Conservation (phyloP, 2,329 filamentous ascomycete genomes). For the Pestalotiopsis sp. region DNA sequence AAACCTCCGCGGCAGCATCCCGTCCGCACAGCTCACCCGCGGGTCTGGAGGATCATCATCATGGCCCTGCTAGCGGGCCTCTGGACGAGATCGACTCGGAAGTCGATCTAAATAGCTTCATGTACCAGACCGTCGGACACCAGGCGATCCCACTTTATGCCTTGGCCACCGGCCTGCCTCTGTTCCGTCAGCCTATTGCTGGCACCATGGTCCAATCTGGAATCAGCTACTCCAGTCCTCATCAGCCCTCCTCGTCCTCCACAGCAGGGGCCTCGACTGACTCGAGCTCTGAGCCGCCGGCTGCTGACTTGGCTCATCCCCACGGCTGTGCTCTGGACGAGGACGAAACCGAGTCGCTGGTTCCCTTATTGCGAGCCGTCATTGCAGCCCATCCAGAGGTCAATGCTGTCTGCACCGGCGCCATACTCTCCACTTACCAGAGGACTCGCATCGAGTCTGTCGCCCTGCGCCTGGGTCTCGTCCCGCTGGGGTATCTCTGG, state of each 20-base stretch:
- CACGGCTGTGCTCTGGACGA: conserved; percentile 19
- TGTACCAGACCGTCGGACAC: conserved; percentile 98
- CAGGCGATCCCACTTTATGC: conserved; percentile 84
- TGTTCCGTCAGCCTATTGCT: conserved; percentile 78
- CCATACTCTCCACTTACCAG: conserved; percentile 94
- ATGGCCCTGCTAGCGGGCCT: conserved; percentile 31
- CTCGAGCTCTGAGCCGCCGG: background rate
- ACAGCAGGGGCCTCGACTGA: background rate
- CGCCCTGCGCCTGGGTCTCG: conserved; percentile 79
- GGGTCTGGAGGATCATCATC: conserved; percentile 3
- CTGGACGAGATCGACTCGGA: conserved; percentile 39
- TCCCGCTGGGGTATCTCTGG: conserved; percentile 88
- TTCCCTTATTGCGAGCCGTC: conserved; percentile 72
- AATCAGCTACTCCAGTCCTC: conserved; percentile 64
- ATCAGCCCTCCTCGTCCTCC: conserved; percentile 19
- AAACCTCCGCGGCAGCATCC: conserved; percentile 14
- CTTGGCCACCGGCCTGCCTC: conserved; percentile 74
- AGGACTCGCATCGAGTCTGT: conserved; percentile 94
- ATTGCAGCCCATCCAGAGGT: conserved; percentile 73
- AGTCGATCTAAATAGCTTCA: conserved; percentile 90
- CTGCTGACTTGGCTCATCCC: background rate
- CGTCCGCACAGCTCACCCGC: conserved; percentile 17
- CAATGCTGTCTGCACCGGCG: conserved; percentile 87
- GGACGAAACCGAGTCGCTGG: conserved; percentile 89
- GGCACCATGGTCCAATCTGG: conserved; percentile 72